Base-by-base conservation (phyloP, 495 filamentous ascomycete species). In the Jackrogersella minutella region DNA sequence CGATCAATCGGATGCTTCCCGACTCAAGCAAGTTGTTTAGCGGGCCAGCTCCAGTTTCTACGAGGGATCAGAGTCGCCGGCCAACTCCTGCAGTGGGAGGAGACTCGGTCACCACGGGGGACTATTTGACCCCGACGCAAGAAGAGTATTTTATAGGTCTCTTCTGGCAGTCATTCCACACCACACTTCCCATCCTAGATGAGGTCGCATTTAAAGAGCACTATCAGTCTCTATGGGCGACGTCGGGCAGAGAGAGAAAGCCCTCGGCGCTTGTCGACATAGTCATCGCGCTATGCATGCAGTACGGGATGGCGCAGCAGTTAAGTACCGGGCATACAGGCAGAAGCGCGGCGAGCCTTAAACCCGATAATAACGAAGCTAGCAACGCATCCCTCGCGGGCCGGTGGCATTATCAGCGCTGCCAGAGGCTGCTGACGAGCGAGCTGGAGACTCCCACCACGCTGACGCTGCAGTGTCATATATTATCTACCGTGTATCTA, bases 241-340 rank as follows among this genome's bases (percentile, higher is more conserved):
- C 30, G 14, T 56, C 65, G 1, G 36, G 63, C 9, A 50, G 46
- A 28, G 67, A 55, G 7, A 75, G 84, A 14, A 79, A 77, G 59
- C 74, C 82, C 3, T 85, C 80, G 14, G 77, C 83, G 2, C 74
- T 85, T 11, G 81, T 81, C 13, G 83, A 86, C 50, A 82, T 84
- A 40, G 67, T 84, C n/a, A 68, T 86, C 13, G 84, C 83, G 2
- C 46, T 85, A 30, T 81, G 79, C 47, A 83, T 85, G 77, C 82
- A 85, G 61, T 79, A 80, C 50, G 77, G 75, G 13, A 71, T 76
- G 31, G 67, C 75, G 9, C 22, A 43, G 1, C 47, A 55, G 14
- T 5, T 30, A 17, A 30, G 39, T 10, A 4, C 28, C 1, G 47
- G 50, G 13, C 19, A 31, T n/a, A 26, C 13, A 3, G 17, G 10